Evolutionary conservation across 139 green algal species (phyloP).

Genomic region (Chlamydomonas asymmetrica): DNA sequence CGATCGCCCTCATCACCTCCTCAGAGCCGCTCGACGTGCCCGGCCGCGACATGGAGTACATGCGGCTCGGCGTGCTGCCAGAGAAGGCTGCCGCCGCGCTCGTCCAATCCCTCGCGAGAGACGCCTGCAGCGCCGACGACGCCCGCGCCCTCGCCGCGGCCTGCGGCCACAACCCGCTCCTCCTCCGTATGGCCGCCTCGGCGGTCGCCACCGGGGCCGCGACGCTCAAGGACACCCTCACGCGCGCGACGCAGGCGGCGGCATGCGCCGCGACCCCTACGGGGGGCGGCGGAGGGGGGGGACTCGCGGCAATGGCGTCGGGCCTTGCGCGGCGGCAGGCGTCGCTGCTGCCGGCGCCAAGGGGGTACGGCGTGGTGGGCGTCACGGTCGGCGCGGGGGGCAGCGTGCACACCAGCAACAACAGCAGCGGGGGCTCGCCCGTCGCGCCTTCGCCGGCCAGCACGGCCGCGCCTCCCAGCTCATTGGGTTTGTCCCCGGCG

Average conservation of each 20-base stretch:
- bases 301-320: too few relatives aligned
- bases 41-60: constrained; percentile 8
- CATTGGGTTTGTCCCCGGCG: too few relatives aligned
- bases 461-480: too few relatives aligned
- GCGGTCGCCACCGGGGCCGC: constrained; percentile 4
- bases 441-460: too few relatives aligned
- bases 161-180: neutral
- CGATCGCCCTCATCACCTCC: constrained; percentile 10
- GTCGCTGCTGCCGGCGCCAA: too few relatives aligned
- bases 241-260: constrained; percentile 6
- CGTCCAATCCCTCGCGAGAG: constrained; percentile 5
- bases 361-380: too few relatives aligned
- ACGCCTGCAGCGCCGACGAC: neutral
- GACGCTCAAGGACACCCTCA: constrained; percentile 7
- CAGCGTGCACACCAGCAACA: too few relatives aligned
- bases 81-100: constrained; percentile 13
- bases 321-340: too few relatives aligned
- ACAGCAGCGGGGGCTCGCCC: too few relatives aligned
- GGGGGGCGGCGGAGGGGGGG: neutral
- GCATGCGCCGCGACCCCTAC: neutral
- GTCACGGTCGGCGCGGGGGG: too few relatives aligned
- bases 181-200: constrained; percentile 15
- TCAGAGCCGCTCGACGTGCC: constrained; percentile 6
- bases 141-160: constrained; percentile 5
- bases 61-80: constrained; percentile 6